Evolutionary conservation across 2,329 filamentous ascomycete species (phyloP).

Genomic region (Exophiala viscosa): DNA sequence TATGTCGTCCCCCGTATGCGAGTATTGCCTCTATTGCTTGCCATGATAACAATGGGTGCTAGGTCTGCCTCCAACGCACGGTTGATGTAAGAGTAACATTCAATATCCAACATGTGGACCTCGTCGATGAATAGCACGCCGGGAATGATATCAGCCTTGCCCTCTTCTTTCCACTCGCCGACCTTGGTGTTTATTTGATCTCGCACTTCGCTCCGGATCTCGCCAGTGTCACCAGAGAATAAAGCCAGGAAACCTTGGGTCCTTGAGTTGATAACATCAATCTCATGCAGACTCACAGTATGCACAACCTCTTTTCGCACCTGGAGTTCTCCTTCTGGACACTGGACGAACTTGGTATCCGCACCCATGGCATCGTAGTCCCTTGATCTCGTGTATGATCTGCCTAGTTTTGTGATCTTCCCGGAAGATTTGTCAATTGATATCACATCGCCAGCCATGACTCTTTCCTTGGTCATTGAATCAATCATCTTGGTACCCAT

Average conservation of each 20-base stretch:
- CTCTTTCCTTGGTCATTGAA: constrained; percentile 97
- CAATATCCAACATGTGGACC: constrained; percentile 99
- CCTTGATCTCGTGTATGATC: constrained; percentile 88
- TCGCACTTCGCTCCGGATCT: constrained; percentile 93
- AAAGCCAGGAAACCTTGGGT: constrained; percentile 97
- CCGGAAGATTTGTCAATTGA: constrained; percentile 98
- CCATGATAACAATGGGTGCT: constrained; percentile 98
- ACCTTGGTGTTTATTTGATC: constrained; percentile 99
- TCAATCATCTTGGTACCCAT: constrained; percentile 99
- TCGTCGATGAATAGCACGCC: constrained; percentile 98
- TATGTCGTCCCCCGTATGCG: constrained; percentile 92
- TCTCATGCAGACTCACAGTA: constrained; percentile 95
- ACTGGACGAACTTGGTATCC: constrained; percentile 97
- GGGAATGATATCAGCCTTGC: constrained; percentile 96
- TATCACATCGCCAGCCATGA: constrained; percentile 97
- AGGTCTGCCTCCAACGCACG: constrained; percentile 91
- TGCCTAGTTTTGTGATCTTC: constrained; percentile 94
- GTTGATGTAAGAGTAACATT: constrained; percentile 99
- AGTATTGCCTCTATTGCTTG: constrained; percentile 88
- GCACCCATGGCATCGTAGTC: constrained; percentile 99
- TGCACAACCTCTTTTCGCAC: constrained; percentile 96
- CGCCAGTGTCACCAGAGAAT: constrained; percentile 95
- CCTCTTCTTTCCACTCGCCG: constrained; percentile 98
- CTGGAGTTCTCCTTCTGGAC: constrained; percentile 94
- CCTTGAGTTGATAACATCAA: constrained; percentile 97